Percentiles rank a stretch among this genome's conserved stretches.
These are phyloP conservation scores for Myxozyma neglecta DNA, from an alignment of 805 yeast genomes.

Conservation along the genomic window DNA sequence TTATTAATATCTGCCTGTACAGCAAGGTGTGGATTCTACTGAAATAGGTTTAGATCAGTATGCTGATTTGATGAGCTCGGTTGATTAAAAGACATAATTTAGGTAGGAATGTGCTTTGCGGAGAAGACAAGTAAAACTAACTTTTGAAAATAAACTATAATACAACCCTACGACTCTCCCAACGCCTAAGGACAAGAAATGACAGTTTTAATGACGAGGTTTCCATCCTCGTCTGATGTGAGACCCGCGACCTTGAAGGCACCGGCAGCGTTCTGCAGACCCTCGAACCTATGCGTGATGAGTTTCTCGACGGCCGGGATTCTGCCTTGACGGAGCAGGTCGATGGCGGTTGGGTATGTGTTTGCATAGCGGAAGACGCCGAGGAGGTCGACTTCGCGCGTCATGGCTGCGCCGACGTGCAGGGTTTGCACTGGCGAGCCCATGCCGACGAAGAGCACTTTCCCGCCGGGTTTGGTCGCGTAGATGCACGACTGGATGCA, in stretches of 20 bases:
- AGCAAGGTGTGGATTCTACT: no score
- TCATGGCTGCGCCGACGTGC: constrained; percentile 38
- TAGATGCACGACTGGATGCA: constrained; percentile 51
- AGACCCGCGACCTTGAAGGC: constrained; percentile 40
- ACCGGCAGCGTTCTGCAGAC: constrained; percentile 35
- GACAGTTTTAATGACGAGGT: constrained; percentile 36
- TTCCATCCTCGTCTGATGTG: constrained; percentile 38
- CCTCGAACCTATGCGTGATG: constrained; percentile 38
- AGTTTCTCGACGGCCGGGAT: constrained; percentile 35
- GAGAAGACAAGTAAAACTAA: not conserved
- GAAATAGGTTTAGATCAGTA: no score
- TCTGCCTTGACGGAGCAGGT: constrained; percentile 30
- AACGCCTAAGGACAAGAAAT: not conserved
- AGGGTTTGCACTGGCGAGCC: constrained; percentile 39
- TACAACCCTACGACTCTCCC: not conserved
- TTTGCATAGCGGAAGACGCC: constrained; percentile 41
- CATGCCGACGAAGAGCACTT: constrained; percentile 38
- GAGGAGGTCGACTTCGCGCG: constrained; percentile 39
- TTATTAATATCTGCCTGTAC: no score
- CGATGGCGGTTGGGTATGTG: constrained; percentile 37
- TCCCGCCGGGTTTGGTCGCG: constrained; percentile 36
- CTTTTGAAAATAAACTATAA: not conserved
- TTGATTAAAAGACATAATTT: no score
- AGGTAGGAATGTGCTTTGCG: no score
- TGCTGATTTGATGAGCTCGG: no score